Conservation (phyloP, 495 filamentous ascomycete genomes). For the Amniculicola lignicola region DNA sequence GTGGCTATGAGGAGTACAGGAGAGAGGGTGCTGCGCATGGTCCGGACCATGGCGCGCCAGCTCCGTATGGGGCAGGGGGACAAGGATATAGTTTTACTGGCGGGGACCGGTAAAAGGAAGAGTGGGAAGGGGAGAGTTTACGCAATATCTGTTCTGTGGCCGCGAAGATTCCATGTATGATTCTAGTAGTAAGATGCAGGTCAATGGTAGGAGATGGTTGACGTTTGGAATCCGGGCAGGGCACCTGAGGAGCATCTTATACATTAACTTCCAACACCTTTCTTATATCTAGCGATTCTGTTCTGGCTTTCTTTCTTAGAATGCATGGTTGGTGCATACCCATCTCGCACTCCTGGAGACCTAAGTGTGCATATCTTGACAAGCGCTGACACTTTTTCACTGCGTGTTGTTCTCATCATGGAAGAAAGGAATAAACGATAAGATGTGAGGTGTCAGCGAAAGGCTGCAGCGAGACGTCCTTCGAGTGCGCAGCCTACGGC, state of each 20-base stretch:
- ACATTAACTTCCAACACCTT: too few species aligned
- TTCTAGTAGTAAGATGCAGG: background rate
- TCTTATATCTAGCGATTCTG: too few species aligned
- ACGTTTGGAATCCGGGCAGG: background rate
- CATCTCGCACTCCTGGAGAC: background rate
- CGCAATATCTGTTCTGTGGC: too few species aligned
- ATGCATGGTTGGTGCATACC: background rate
- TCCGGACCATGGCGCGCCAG: background rate
- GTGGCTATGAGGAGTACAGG: conserved; percentile 37
- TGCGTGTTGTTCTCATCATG: background rate
- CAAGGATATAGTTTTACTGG: conserved; percentile 32
- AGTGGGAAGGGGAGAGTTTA: background rate
- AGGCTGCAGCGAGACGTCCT: background rate
- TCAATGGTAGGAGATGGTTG: background rate
- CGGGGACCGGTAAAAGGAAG: conserved; percentile 17
- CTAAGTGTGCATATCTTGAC: background rate
- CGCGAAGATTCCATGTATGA: background rate
- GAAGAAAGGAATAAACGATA: background rate
- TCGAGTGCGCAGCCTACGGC: background rate
- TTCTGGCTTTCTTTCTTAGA: background rate
- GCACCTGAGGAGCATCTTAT: background rate
- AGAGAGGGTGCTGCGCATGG: conserved; percentile 3
- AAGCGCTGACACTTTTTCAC: background rate
- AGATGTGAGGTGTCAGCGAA: background rate
- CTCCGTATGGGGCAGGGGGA: conserved; percentile 1